Evolutionary conservation across 306 rosid species (phyloP), one percentile per base, ranked within the genome.

Genomic region (Lotus japonicus): DNA sequence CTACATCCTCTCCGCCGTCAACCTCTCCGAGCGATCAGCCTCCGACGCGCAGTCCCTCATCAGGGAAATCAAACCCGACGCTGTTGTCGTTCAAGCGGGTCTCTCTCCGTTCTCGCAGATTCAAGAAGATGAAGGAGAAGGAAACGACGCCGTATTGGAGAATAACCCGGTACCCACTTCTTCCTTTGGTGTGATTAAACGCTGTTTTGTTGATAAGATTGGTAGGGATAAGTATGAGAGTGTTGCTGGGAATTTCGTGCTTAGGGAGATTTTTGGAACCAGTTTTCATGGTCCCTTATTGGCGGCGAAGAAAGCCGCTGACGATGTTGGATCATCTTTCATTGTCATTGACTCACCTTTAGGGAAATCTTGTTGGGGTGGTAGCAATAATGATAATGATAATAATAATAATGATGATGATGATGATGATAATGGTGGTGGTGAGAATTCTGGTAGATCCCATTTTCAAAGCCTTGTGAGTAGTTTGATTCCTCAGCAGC

Each of bases 221-320:
- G 81, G 64, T 46, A 88, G 77, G 83, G 97, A 91, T 31, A 72
- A 26, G 64, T 91, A 83, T 23, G 97, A 88, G 58, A 70, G 38
- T 63, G 62, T 81, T 23, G 97, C 95, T 0, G 87, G 85, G 2
- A 75, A 71, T 28, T 68, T 83, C 66, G 91, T 91, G 70, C 63
- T 88, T 76, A 79, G 64, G 56, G 87, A 84, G 83, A 83, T 91
- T 71, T 86, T 91, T 44, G 95, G 95, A 31, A 80, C 86, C 48
- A 71, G 88, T 55, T 91, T 86, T 74, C 76, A 81, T 50, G 97
- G 97, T 3, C 87, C 83, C 42, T 77, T 88, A 43, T 72, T 88
- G 65, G 85, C 85, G 0, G 95, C 97, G 7, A 91, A 79, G 80
- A 84, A 68, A 36, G 89, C 82, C 13, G 95, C 97, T 4, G 62